These are phyloP conservation scores for Parathielavia hyrcaniae DNA, from an alignment of 495 filamentous ascomycete genomes.

Conservation along the genomic window DNA sequence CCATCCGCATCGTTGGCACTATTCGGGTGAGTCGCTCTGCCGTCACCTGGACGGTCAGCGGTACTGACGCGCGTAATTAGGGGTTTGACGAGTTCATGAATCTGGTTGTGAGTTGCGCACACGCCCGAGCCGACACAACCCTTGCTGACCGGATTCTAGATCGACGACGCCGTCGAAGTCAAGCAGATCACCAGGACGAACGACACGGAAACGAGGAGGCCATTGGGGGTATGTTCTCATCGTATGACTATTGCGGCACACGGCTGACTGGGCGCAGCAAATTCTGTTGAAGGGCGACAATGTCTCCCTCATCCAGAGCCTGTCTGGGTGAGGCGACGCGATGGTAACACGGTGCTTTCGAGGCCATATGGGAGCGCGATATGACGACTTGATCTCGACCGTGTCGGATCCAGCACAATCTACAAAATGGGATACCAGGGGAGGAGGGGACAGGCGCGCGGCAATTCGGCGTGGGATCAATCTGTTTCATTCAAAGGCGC, in stretches of 20 bases:
- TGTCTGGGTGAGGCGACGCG: constrained; percentile 45
- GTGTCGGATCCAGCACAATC: constrained; percentile 1
- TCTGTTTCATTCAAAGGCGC: constrained; percentile 18
- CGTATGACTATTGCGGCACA: neutral
- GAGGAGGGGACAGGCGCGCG: constrained; percentile 15
- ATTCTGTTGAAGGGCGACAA: constrained; percentile 97
- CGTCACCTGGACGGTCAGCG: neutral
- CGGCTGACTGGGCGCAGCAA: constrained; percentile 56
- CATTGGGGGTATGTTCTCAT: constrained; percentile 53
- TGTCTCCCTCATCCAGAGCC: constrained; percentile 83
- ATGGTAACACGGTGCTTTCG: neutral
- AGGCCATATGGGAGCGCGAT: neutral
- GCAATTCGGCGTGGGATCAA: constrained; percentile 11
- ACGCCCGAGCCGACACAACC: neutral
- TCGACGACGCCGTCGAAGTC: constrained; percentile 88
- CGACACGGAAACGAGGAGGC: constrained; percentile 64
- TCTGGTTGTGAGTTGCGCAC: constrained; percentile 69
- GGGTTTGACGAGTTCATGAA: constrained; percentile 97
- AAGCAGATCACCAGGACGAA: constrained; percentile 75
- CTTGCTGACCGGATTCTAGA: constrained; percentile 18
- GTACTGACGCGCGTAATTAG: constrained; percentile 13
- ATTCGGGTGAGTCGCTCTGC: constrained; percentile 61
- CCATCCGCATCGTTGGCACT: constrained; percentile 88
- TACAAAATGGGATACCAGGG: constrained; percentile 24
- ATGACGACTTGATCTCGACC: constrained; percentile 8